Evolutionary conservation across 805 yeast genomes (phyloP).

Genomic region (Jamesozyma spencerorum): DNA sequence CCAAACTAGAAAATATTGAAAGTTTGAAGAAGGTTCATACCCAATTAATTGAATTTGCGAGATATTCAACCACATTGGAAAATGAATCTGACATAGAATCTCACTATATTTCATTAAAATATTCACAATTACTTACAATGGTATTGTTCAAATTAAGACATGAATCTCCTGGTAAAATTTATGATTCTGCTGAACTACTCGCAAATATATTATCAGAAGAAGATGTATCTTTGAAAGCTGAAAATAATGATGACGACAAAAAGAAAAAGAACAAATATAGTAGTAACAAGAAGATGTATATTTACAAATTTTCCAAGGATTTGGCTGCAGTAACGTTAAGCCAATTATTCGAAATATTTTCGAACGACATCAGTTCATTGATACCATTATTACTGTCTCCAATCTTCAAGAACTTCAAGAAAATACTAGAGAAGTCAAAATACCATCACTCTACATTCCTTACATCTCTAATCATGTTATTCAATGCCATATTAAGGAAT

Average conservation of each 20-base stretch:
- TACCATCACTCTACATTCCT: constrained; percentile 25
- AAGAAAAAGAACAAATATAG: constrained; percentile 17
- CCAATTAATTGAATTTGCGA: constrained; percentile 10
- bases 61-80: constrained; percentile 8
- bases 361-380: constrained; percentile 28
- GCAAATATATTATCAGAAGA: constrained; percentile 25
- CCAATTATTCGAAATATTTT: constrained; percentile 28
- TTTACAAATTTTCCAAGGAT: constrained; percentile 22
- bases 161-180: constrained; percentile 18
- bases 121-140: constrained; percentile 17
- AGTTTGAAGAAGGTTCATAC: constrained; percentile 3
- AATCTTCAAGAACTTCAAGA: constrained; percentile 30
- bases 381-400: constrained; percentile 26
- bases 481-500: constrained; percentile 17
- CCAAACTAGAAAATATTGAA: constrained; percentile 1
- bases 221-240: constrained; percentile 10
- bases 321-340: constrained; percentile 24
- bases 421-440: constrained; percentile 25
- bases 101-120: constrained; percentile 14
- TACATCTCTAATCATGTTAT: constrained; percentile 19
- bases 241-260: constrained; percentile 3
- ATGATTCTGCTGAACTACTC: constrained; percentile 23
- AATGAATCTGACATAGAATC: constrained; percentile 14
- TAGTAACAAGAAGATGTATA: constrained; percentile 17
- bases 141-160: constrained; percentile 10